phyloP scores from a whole-genome alignment of 2,329 filamentous ascomycete species.

The Aureobasidium sp. region DNA sequence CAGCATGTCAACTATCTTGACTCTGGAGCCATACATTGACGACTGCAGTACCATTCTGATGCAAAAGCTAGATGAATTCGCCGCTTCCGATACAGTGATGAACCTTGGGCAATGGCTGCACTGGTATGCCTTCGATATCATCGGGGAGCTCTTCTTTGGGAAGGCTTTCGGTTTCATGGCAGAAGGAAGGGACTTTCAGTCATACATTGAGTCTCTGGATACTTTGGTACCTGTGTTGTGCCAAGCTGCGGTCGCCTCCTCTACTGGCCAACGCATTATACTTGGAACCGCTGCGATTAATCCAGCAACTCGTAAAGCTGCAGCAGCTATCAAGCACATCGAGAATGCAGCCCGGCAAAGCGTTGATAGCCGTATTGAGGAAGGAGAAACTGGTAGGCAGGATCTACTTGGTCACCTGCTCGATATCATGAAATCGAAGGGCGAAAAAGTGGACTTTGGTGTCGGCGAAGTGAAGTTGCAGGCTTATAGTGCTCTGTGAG shows the following conservation, averaged over 20 bases:
- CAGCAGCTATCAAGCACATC: neutral
- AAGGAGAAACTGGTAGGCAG: slow-evolving; percentile 24
- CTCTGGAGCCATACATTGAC: slow-evolving; percentile 24
- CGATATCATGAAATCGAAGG: neutral
- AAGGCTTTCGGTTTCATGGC: slow-evolving; percentile 34
- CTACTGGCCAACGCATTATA: neutral
- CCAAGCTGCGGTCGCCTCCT: neutral
- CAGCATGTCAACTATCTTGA: slow-evolving; percentile 35
- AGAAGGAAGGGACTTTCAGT: neutral
- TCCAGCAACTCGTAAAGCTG: neutral
- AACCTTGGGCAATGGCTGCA: slow-evolving; percentile 27
- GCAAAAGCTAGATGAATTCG: slow-evolving; percentile 21
- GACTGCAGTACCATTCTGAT: slow-evolving; percentile 23
- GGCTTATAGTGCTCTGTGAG: slow-evolving; percentile 24
- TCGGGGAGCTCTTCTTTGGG: slow-evolving; percentile 36
- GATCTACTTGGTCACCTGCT: slow-evolving; percentile 20
- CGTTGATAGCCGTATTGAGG: slow-evolving; percentile 29
- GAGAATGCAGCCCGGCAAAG: slow-evolving; percentile 16
- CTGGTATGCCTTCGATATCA: slow-evolving; percentile 36
- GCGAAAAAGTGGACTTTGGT: neutral
- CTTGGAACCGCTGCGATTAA: neutral
- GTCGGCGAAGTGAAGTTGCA: slow-evolving; percentile 22
- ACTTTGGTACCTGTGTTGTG: neutral
- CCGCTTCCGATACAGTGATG: slow-evolving; percentile 19
- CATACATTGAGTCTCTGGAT: neutral